These are phyloP conservation scores for Macadamia tetraphylla DNA, from an alignment of 164 flowering plant species.

Conservation along the genomic window DNA sequence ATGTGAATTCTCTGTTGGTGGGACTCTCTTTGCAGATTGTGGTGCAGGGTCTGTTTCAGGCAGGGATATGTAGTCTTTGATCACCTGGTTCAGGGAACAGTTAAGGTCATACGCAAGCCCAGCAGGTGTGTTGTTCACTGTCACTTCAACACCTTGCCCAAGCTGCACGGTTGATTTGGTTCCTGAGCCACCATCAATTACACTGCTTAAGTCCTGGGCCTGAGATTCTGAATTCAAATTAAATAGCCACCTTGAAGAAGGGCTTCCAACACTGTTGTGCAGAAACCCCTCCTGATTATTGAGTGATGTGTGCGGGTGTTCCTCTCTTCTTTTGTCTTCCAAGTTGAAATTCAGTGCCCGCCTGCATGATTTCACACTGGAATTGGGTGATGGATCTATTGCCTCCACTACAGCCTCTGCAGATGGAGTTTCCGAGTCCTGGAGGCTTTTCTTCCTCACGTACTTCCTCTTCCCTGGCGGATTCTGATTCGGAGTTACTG, in stretches of 20 bases:
- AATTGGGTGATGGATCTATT: slow-evolving; percentile 2
- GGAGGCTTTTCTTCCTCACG: slow-evolving; percentile 5
- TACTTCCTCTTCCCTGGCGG: slow-evolving; percentile 7
- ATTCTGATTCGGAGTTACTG: slow-evolving; percentile 14
- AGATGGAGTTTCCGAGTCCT: not conserved
- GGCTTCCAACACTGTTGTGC: not conserved
- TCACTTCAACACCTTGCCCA: slow-evolving; percentile 15
- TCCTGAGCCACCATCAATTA: not conserved
- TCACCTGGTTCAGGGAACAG: slow-evolving; percentile 16
- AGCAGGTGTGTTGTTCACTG: slow-evolving; percentile 18
- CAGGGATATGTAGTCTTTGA: slow-evolving; percentile 13
- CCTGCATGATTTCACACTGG: slow-evolving; percentile 34
- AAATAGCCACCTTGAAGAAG: not conserved
- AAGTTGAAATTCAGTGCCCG: slow-evolving; percentile 45
- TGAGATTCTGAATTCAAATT: not conserved
- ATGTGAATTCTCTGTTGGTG: not conserved
- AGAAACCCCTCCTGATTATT: not conserved
- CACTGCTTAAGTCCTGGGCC: not conserved
- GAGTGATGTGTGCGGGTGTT: not conserved
- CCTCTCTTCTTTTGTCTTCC: slow-evolving; percentile 21
- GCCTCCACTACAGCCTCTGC: slow-evolving; percentile 6
- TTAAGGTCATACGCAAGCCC: slow-evolving; percentile 29
- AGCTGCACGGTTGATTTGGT: slow-evolving; percentile 6
- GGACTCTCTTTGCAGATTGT: slow-evolving; percentile 7
- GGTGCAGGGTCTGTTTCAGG: slow-evolving; percentile 11